A percentile compares a stretch with the other conserved stretches of the same genome.
Conservation (phyloP, 1,139 yeast species). For the Diutina mesorugosa region DNA sequence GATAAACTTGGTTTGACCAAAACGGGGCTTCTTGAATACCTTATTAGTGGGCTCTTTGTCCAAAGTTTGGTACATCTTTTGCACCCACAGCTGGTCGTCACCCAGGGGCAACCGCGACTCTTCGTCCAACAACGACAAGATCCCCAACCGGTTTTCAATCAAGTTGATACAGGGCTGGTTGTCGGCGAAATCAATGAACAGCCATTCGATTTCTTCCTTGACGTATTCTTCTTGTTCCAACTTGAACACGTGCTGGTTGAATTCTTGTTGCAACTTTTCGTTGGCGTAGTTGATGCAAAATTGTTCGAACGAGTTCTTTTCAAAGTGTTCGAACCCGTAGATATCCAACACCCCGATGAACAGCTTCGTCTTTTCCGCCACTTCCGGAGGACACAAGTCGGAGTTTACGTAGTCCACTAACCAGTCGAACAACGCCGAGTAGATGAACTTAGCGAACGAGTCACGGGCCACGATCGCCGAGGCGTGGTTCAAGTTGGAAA, state of each 20-base stretch:
- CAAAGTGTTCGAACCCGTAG: constrained; percentile 94
- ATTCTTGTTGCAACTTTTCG: constrained; percentile 94
- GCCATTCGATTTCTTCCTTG: constrained; percentile 91
- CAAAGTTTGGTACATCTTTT: constrained; percentile 77
- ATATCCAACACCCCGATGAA: constrained; percentile 97
- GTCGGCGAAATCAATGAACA: constrained; percentile 90
- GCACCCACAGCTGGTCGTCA: constrained; percentile 84
- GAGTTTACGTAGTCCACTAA: constrained; percentile 71
- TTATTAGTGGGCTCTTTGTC: constrained; percentile 67
- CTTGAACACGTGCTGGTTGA: constrained; percentile 94
- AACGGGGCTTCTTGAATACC: constrained; percentile 87
- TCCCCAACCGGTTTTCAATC: constrained; percentile 84
- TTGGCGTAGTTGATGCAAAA: constrained; percentile 97
- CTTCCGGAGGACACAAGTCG: constrained; percentile 69
- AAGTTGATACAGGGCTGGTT: constrained; percentile 95
- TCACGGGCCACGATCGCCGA: constrained; percentile 91
- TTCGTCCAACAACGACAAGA: constrained; percentile 81
- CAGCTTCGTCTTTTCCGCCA: constrained; percentile 42
- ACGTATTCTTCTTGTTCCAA: constrained; percentile 93
- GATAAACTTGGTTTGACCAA: constrained; percentile 83
- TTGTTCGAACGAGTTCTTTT: constrained; percentile 89
- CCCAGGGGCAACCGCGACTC: constrained; percentile 94
- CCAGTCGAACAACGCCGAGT: constrained; percentile 93
- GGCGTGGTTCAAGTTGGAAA: constrained; percentile 67
- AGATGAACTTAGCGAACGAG: constrained; percentile 89